Evolutionary conservation across 2,329 filamentous ascomycete species (phyloP).

Genomic region (Chaetoscypha palmicola): DNA sequence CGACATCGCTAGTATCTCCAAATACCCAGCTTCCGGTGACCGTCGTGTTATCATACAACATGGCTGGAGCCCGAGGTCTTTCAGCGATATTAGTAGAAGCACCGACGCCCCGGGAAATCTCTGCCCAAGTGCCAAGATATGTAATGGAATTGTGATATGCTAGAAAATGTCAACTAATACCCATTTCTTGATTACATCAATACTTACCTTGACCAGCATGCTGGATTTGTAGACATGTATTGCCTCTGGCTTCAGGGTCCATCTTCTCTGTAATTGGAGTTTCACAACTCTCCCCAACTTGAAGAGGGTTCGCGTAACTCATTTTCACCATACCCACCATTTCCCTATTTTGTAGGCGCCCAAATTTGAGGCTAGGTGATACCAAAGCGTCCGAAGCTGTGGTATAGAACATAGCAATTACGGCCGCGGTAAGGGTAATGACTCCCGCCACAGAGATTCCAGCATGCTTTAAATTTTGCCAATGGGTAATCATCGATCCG

Average conservation of each 20-base stretch:
- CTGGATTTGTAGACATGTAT: constrained; percentile 61
- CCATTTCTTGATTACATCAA: not conserved
- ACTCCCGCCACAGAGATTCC: constrained; percentile 56
- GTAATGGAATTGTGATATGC: constrained; percentile 62
- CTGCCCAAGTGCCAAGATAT: constrained; percentile 52
- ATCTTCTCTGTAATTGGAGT: constrained; percentile 46
- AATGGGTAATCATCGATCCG: constrained; percentile 65
- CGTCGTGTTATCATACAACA: constrained; percentile 67
- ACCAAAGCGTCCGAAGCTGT: constrained; percentile 71
- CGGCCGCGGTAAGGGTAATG: constrained; percentile 55
- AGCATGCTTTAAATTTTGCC: constrained; percentile 56
- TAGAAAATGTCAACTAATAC: constrained; percentile 14
- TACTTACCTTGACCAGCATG: constrained; percentile 55
- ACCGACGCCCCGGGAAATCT: constrained; percentile 38
- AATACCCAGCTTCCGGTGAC: constrained; percentile 64
- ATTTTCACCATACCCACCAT: constrained; percentile 52
- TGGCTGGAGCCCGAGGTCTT: constrained; percentile 54
- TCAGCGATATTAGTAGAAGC: constrained; percentile 35
- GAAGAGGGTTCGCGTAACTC: constrained; percentile 56
- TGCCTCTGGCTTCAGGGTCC: constrained; percentile 37
- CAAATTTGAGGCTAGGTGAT: constrained; percentile 60
- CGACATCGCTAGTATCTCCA: constrained; percentile 44
- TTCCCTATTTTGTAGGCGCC: constrained; percentile 40
- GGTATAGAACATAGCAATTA: constrained; percentile 66
- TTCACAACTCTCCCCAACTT: constrained; percentile 49